Conservation (phyloP, 208 protist genomes). For the Willaertia magna region DNA sequence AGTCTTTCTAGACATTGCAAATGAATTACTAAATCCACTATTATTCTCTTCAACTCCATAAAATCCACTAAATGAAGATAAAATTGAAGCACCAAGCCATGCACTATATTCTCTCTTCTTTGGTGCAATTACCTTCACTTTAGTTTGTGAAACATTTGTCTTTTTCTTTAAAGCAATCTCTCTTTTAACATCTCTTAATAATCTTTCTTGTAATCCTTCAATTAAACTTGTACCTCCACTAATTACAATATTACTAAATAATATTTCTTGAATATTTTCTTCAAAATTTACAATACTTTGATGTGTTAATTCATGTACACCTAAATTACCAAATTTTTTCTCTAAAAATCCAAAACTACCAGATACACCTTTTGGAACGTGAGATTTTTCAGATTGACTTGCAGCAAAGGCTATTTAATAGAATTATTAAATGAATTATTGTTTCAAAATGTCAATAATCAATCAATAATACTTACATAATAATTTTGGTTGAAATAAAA, state of each 20-base stretch:
- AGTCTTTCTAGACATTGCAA: background rate
- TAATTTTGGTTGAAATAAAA: constrained; percentile 89
- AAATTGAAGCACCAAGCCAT: background rate
- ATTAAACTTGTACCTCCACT: constrained; percentile 91
- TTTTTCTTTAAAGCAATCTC: background rate
- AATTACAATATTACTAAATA: constrained; percentile 82
- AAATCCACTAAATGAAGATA: background rate
- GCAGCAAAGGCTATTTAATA: too few species aligned
- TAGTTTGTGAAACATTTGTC: background rate
- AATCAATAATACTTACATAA: too few species aligned
- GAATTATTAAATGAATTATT: too few species aligned
- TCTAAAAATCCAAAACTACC: too few species aligned
- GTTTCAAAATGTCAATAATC: too few species aligned
- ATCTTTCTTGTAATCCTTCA: constrained; percentile 82
- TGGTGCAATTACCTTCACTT: background rate
- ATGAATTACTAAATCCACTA: background rate
- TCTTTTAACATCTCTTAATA: constrained; percentile 81
- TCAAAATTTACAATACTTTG: background rate
- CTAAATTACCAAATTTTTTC: too few species aligned
- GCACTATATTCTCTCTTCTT: background rate
- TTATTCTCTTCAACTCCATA: background rate
- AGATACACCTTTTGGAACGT: too few species aligned
- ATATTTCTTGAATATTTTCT: background rate
- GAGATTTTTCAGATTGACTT: too few species aligned
- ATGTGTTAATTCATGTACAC: background rate